These are phyloP conservation scores for Trichophyton mentagrophytes DNA, from an alignment of 2,329 filamentous ascomycete species.

Conservation along the genomic window DNA sequence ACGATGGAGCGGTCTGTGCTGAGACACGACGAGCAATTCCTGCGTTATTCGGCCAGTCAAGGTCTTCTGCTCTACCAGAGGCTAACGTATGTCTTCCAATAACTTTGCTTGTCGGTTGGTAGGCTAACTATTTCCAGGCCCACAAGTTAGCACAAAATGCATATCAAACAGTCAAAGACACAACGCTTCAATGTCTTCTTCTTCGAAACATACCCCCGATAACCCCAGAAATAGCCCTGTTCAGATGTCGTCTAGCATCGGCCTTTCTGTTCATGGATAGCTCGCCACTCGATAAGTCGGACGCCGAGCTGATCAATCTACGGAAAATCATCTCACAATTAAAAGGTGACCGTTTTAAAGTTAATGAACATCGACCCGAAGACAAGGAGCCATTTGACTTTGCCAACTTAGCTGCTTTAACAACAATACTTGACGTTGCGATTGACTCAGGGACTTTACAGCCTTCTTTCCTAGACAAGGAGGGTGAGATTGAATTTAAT, in stretches of 20 bases:
- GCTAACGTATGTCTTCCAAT: conserved; percentile 10
- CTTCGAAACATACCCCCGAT: conserved; percentile 30
- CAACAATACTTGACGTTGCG: conserved; percentile 59
- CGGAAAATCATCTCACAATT: conserved; percentile 20
- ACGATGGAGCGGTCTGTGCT: conserved; percentile 19
- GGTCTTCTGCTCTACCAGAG: background rate
- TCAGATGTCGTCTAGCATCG: conserved; percentile 30
- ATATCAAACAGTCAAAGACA: conserved; percentile 27
- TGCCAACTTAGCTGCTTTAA: conserved; percentile 50
- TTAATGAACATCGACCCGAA: conserved; percentile 14
- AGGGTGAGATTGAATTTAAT: conserved; percentile 48
- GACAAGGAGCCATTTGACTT: conserved; percentile 41
- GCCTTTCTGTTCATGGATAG: conserved; percentile 24
- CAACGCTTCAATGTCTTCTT: conserved; percentile 28
- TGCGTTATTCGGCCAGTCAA: conserved; percentile 16
- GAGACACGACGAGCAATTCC: conserved; percentile 25
- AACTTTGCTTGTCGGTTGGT: background rate
- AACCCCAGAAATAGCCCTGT: conserved; percentile 24
- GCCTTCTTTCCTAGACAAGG: conserved; percentile 18
- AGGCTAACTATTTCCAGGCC: conserved; percentile 18
- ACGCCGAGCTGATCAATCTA: conserved; percentile 20
- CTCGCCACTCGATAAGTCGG: conserved; percentile 18
- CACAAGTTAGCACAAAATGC: conserved; percentile 18
- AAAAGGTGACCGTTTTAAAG: conserved; percentile 23
- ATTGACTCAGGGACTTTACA: conserved; percentile 49